Conservation (phyloP, 306 rosid genomes). For the Lathyrus tuberosus region DNA sequence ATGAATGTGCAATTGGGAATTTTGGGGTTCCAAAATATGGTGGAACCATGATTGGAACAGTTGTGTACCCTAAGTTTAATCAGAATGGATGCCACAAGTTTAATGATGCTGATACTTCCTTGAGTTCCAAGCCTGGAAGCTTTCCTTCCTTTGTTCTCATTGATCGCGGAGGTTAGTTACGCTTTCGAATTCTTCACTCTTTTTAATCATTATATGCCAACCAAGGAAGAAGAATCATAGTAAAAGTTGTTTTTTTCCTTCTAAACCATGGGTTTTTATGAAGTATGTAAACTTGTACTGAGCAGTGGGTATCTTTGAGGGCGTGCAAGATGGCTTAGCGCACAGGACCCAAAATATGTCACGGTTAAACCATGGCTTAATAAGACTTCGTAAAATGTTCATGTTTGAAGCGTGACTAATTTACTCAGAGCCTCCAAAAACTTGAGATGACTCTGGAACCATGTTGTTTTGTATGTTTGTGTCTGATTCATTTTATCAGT, state of each 20-base stretch:
- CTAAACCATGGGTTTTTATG: neutral
- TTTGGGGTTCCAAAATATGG: slow-evolving; percentile 97
- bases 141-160: slow-evolving; percentile 76
- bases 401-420: too few relatives aligned
- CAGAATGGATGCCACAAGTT: slow-evolving; percentile 74
- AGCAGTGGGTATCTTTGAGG: neutral
- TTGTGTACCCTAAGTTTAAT: slow-evolving; percentile 70
- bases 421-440: too few relatives aligned
- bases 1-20: slow-evolving; percentile 97
- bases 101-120: slow-evolving; percentile 44
- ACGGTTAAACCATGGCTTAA: too few relatives aligned
- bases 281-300: neutral
- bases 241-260: slow-evolving; percentile 13
- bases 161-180: slow-evolving; percentile 85
- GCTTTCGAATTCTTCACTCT: slow-evolving; percentile 19
- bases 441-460: neutral
- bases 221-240: neutral
- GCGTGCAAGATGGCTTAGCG: too few relatives aligned
- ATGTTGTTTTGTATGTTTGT: neutral
- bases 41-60: slow-evolving; percentile 85
- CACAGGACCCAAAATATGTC: too few relatives aligned
- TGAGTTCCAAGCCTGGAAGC: slow-evolving; percentile 72
- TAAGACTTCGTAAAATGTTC: too few relatives aligned
- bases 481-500: neutral
- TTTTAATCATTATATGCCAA: neutral